Conservation (phyloP, 2,329 filamentous ascomycete species). For the Blastomyces parvus region DNA sequence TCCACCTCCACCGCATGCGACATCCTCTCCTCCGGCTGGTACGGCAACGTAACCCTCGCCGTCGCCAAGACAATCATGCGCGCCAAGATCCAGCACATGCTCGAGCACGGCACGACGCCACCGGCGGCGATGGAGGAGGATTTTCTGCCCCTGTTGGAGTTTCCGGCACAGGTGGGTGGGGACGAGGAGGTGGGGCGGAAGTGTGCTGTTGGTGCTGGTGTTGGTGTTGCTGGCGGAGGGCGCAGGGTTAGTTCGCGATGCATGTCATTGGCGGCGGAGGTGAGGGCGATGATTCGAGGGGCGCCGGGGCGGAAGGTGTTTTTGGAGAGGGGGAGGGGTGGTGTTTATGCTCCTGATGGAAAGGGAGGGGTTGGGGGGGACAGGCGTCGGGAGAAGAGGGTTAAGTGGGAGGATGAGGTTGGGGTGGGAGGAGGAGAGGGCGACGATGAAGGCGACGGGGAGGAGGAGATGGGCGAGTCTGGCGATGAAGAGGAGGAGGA, state of each 20-base stretch:
- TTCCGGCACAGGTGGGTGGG: slow-evolving; percentile 29
- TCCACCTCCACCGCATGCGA: slow-evolving; percentile 40
- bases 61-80: slow-evolving; percentile 85
- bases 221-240: slow-evolving; percentile 14
- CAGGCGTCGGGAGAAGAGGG: slow-evolving; percentile 13
- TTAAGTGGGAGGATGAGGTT: slow-evolving; percentile 12
- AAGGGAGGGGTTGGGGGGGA: slow-evolving; percentile 14
- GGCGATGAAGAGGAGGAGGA: slow-evolving; percentile 7
- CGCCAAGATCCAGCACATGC: slow-evolving; percentile 64
- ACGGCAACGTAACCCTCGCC: slow-evolving; percentile 65
- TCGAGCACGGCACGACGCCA: slow-evolving; percentile 26
- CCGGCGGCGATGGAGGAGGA: slow-evolving; percentile 21
- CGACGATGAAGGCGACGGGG: slow-evolving; percentile 18
- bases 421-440: slow-evolving; percentile 19
- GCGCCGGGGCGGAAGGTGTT: slow-evolving; percentile 23
- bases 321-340: slow-evolving; percentile 4
- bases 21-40: slow-evolving; percentile 66
- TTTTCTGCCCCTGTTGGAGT: slow-evolving; percentile 27
- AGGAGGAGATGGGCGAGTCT: slow-evolving; percentile 5
- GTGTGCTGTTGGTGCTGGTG: slow-evolving; percentile 15
- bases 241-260: slow-evolving; percentile 16
- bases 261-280: slow-evolving; percentile 28
- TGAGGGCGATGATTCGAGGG: slow-evolving; percentile 28
- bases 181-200: slow-evolving; percentile 15
- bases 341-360: slow-evolving; percentile 10